Conservation (phyloP, 2,329 filamentous ascomycete genomes). For the Fusarium musae region DNA sequence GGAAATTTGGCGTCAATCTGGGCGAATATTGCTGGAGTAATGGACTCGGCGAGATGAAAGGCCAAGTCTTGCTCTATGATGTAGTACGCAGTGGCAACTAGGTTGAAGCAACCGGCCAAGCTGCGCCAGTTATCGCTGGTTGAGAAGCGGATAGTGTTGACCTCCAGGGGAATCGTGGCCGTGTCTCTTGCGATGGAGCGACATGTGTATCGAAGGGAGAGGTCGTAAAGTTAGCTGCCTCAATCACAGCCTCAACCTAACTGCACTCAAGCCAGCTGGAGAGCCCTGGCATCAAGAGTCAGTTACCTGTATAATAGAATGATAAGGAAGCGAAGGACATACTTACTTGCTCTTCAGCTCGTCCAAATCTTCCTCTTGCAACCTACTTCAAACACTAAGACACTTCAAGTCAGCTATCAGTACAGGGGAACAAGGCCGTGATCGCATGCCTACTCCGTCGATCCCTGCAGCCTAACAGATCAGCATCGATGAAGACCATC, state of each 20-base stretch:
- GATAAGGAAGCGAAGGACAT: not conserved
- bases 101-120: slow-evolving; percentile 9
- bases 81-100: not conserved
- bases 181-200: slow-evolving; percentile 16
- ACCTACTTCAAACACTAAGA: not conserved
- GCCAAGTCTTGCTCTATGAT: not conserved
- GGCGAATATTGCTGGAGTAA: slow-evolving; percentile 5
- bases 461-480: too few relatives aligned
- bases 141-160: slow-evolving; percentile 24
- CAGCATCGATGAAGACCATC: too few relatives aligned
- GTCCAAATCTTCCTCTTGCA: not conserved
- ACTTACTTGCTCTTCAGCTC: not conserved
- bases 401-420: not conserved
- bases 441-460: not conserved
- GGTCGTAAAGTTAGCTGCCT: not conserved
- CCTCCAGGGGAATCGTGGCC: not conserved
- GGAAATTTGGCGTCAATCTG: not conserved
- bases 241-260: not conserved
- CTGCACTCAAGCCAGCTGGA: not conserved
- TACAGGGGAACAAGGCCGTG: too few relatives aligned
- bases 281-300: not conserved
- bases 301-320: not conserved
- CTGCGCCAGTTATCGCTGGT: not conserved
- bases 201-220: slow-evolving; percentile 32
- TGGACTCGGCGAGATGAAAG: not conserved